Conservation (phyloP, 306 rosid species). For the Sindora glabra region DNA sequence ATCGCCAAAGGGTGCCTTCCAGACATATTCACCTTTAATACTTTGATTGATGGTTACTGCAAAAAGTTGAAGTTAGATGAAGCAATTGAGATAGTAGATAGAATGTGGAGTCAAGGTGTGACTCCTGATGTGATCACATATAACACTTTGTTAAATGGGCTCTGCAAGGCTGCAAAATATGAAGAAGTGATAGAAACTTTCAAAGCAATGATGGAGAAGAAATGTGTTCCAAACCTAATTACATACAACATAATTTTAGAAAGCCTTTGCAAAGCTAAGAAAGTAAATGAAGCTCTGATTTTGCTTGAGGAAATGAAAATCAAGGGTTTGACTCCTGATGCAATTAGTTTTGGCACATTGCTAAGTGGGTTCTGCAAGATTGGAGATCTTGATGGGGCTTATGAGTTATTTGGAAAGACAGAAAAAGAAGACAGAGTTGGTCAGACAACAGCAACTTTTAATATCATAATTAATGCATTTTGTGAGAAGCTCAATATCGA, state of each 20-base stretch:
- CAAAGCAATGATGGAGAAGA: slow-evolving; percentile 63
- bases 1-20: slow-evolving; percentile 71
- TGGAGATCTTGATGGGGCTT: slow-evolving; percentile 73
- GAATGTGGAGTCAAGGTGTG: slow-evolving; percentile 79
- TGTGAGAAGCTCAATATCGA: slow-evolving; percentile 57
- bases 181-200: slow-evolving; percentile 61
- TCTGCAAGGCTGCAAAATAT: slow-evolving; percentile 65
- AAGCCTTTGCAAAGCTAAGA: slow-evolving; percentile 72
- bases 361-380: slow-evolving; percentile 51
- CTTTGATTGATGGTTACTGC: slow-evolving; percentile 83
- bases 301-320: slow-evolving; percentile 53
- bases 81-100: slow-evolving; percentile 51
- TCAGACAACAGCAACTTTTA: slow-evolving; percentile 66
- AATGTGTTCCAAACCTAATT: slow-evolving; percentile 54
- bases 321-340: slow-evolving; percentile 61
- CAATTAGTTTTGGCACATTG: slow-evolving; percentile 62
- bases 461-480: slow-evolving; percentile 58
- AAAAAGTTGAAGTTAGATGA: slow-evolving; percentile 55
- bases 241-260: slow-evolving; percentile 71
- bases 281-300: slow-evolving; percentile 46
- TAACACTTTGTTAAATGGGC: slow-evolving; percentile 79
- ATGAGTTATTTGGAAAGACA: slow-evolving; percentile 44
- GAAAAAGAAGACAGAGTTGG: slow-evolving; percentile 32
- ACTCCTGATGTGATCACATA: slow-evolving; percentile 82
- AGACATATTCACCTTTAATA: slow-evolving; percentile 76